A percentile compares a stretch with the other conserved stretches of the same genome.
phyloP scores from a whole-genome alignment of 2,329 filamentous ascomycete genomes.

The Xylaria digitata region DNA sequence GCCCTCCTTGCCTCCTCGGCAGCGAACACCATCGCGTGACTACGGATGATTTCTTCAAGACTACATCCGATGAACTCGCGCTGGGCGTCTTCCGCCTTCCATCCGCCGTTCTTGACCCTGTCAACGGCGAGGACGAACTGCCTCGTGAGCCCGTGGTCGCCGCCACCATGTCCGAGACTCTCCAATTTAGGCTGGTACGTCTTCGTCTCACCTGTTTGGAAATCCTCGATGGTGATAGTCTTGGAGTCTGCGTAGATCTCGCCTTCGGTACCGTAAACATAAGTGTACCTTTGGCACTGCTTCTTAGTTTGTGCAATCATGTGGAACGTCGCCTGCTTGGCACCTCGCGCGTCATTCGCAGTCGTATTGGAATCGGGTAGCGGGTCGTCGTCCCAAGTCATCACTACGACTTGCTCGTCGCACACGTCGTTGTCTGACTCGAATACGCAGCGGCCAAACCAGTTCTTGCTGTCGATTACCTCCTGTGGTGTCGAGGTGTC shows the following conservation, averaged over 20 bases:
- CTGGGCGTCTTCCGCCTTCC: constrained; percentile 78
- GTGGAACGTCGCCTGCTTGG: constrained; percentile 90
- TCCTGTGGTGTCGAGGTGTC: constrained; percentile 59
- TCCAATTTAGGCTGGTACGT: constrained; percentile 71
- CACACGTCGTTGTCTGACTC: constrained; percentile 93
- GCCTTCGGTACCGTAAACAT: constrained; percentile 86
- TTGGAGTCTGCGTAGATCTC: constrained; percentile 87
- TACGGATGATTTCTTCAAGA: constrained; percentile 86
- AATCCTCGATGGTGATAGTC: constrained; percentile 80
- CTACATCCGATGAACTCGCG: constrained; percentile 80
- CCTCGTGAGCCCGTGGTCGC: constrained; percentile 80
- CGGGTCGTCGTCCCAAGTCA: constrained; percentile 84
- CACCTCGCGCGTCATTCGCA: constrained; percentile 60
- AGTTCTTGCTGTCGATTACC: constrained; percentile 66
- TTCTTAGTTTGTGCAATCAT: constrained; percentile 93
- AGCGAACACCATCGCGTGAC: constrained; percentile 93
- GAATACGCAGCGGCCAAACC: constrained; percentile 97
- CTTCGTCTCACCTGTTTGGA: constrained; percentile 66
- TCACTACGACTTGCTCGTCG: constrained; percentile 90
- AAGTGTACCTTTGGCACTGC: constrained; percentile 85
- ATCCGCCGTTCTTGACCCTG: constrained; percentile 76
- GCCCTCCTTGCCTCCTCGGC: constrained; percentile 85
- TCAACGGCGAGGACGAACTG: constrained; percentile 88
- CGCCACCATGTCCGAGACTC: constrained; percentile 75
- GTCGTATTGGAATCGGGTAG: constrained; percentile 42